Conservation (phyloP, 2,329 filamentous ascomycete genomes). For the Conoideocrella luteorostrata region DNA sequence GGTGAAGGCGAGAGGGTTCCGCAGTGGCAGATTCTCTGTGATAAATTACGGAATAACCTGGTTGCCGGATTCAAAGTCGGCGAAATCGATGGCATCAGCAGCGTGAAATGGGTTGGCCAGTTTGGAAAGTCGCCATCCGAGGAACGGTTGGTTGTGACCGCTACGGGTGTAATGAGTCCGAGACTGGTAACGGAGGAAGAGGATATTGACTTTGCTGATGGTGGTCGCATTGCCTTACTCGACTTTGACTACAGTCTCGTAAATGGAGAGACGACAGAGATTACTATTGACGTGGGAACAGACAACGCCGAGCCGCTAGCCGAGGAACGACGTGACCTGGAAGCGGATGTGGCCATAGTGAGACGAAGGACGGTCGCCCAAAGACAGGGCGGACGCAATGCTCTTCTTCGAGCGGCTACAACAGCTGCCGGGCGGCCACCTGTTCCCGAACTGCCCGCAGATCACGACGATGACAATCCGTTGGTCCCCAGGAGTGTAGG, state of each 20-base stretch:
- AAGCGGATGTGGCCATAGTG: slow-evolving; percentile 72
- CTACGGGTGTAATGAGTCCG: slow-evolving; percentile 58
- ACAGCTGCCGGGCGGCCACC: slow-evolving; percentile 25
- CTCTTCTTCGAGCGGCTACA: slow-evolving; percentile 44
- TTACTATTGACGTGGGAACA: slow-evolving; percentile 69
- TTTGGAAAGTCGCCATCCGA: slow-evolving; percentile 40
- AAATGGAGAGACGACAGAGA: slow-evolving; percentile 49
- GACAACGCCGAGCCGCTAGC: slow-evolving; percentile 62
- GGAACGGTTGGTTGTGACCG: slow-evolving; percentile 62
- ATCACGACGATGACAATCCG: slow-evolving; percentile 42
- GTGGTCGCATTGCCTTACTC: slow-evolving; percentile 64
- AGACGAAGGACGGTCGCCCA: slow-evolving; percentile 66
- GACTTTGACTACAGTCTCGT: slow-evolving; percentile 62
- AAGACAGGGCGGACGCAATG: slow-evolving; percentile 42
- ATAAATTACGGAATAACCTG: slow-evolving; percentile 64
- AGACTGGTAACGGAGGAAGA: slow-evolving; percentile 60
- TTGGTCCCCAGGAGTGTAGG: slow-evolving; percentile 45
- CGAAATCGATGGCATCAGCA: slow-evolving; percentile 59
- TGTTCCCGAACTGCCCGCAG: slow-evolving; percentile 20
- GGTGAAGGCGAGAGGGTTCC: slow-evolving; percentile 39
- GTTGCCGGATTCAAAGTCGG: slow-evolving; percentile 60
- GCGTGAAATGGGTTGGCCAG: slow-evolving; percentile 64
- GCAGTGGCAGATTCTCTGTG: slow-evolving; percentile 63
- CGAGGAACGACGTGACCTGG: slow-evolving; percentile 68
- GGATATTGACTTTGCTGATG: slow-evolving; percentile 69